Percentiles rank a stretch among this genome's conserved stretches.
phyloP scores from a whole-genome alignment of 2,329 filamentous ascomycete genomes.

The Apiospora kogelbergensis region DNA sequence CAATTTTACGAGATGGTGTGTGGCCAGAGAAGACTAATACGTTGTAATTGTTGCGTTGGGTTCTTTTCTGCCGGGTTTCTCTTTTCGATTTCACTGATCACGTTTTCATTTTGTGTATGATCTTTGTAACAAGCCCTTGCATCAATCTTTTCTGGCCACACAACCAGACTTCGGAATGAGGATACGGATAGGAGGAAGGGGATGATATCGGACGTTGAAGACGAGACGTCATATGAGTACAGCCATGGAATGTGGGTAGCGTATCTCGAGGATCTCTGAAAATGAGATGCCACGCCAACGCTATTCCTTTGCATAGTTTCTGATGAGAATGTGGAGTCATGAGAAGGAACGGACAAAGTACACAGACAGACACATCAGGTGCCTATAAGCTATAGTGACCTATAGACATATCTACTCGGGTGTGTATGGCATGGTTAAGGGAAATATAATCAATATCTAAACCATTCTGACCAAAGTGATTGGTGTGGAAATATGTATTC shows the following conservation, averaged over 20 bases:
- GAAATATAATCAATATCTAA: slow-evolving; percentile 4
- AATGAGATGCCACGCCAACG: slow-evolving; percentile 18
- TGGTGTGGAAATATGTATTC: neutral
- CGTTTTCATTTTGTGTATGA: slow-evolving; percentile 27
- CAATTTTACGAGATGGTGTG: slow-evolving; percentile 13
- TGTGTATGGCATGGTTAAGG: neutral
- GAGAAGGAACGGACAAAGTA: neutral
- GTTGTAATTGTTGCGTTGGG: slow-evolving; percentile 42
- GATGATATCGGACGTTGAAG: neutral
- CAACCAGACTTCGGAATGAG: slow-evolving; percentile 11
- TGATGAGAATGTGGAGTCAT: neutral
- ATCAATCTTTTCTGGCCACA: slow-evolving; percentile 31
- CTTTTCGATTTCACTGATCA: slow-evolving; percentile 21
- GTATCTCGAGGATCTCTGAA: slow-evolving; percentile 15
- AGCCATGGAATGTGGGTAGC: neutral
- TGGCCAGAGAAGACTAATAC: slow-evolving; percentile 36
- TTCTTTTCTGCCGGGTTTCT: slow-evolving; percentile 25
- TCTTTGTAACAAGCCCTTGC: slow-evolving; percentile 31
- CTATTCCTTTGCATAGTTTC: neutral
- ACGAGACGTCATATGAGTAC: neutral
- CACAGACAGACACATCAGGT: neutral
- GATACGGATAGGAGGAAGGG: neutral
- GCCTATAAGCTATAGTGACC: neutral
- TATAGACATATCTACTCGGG: neutral
- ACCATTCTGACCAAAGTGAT: neutral